phyloP scores from a whole-genome alignment of 306 rosid genomes.

The Cucurbita pepo region DNA sequence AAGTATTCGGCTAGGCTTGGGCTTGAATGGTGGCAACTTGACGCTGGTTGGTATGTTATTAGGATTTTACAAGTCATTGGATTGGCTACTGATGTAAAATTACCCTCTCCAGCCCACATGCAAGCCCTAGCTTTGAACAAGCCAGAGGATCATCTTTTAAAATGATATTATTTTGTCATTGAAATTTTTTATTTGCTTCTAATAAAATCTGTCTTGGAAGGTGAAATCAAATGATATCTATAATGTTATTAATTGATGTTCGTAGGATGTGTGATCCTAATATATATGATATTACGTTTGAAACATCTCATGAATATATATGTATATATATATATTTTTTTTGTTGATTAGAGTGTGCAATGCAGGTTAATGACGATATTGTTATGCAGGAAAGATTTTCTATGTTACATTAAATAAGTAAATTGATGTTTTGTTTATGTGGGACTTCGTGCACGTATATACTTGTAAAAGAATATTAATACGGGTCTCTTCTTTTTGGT shows the following conservation, averaged over 20 bases:
- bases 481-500: too few relatives aligned
- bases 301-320: too few relatives aligned
- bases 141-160: background rate
- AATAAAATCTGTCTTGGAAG: background rate
- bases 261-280: background rate
- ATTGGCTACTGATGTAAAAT: conserved; percentile 32
- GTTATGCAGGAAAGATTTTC: too few relatives aligned
- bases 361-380: too few relatives aligned
- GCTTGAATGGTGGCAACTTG: conserved; percentile 59
- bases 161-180: background rate
- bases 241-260: background rate
- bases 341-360: too few relatives aligned
- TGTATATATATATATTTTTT: too few relatives aligned
- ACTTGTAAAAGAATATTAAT: too few relatives aligned
- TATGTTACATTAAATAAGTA: too few relatives aligned
- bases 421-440: too few relatives aligned
- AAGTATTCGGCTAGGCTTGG: conserved; percentile 53
- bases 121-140: background rate
- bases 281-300: background rate
- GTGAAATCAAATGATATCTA: background rate
- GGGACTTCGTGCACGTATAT: too few relatives aligned
- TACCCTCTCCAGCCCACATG: background rate
- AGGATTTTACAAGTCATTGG: conserved; percentile 36
- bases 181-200: background rate
- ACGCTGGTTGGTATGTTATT: conserved; percentile 40